phyloP scores from a whole-genome alignment of 2,329 filamentous ascomycete genomes.

The Apiospora aurea region DNA sequence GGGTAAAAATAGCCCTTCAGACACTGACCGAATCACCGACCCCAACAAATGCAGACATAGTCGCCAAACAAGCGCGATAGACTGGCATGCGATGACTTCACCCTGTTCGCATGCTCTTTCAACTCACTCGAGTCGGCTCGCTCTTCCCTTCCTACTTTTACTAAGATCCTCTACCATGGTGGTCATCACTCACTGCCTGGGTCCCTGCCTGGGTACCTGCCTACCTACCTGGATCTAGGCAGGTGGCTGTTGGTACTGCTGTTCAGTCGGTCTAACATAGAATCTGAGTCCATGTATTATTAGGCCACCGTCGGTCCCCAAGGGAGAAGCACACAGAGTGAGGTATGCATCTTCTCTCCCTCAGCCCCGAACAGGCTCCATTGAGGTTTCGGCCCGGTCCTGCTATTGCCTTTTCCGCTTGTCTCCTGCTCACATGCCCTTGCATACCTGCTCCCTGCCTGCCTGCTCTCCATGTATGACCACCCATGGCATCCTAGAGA shows the following conservation, averaged over 20 bases:
- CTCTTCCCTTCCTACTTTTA: not conserved
- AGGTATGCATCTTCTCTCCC: not conserved
- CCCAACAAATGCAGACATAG: not conserved
- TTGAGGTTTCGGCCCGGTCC: slow-evolving; percentile 6
- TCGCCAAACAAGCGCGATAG: slow-evolving; percentile 5
- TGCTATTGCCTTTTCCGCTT: not conserved
- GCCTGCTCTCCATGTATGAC: not conserved
- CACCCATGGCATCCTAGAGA: not conserved
- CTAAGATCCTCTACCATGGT: no score
- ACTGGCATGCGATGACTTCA: not conserved
- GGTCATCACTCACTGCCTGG: not conserved
- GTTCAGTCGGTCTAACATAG: not conserved
- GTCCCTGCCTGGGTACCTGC: no score
- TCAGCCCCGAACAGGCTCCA: not conserved
- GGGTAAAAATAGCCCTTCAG: not conserved
- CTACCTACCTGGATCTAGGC: no score
- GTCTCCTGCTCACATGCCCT: not conserved
- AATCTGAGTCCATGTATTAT: no score
- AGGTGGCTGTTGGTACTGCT: no score
- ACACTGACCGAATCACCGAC: not conserved
- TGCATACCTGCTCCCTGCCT: not conserved
- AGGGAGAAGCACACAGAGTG: not conserved
- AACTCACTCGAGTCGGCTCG: not conserved
- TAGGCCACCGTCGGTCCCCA: not conserved
- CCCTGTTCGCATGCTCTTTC: not conserved